Evolutionary conservation across 2,329 filamentous ascomycete genomes (phyloP).

Genomic region (Fusarium cyanostomum): DNA sequence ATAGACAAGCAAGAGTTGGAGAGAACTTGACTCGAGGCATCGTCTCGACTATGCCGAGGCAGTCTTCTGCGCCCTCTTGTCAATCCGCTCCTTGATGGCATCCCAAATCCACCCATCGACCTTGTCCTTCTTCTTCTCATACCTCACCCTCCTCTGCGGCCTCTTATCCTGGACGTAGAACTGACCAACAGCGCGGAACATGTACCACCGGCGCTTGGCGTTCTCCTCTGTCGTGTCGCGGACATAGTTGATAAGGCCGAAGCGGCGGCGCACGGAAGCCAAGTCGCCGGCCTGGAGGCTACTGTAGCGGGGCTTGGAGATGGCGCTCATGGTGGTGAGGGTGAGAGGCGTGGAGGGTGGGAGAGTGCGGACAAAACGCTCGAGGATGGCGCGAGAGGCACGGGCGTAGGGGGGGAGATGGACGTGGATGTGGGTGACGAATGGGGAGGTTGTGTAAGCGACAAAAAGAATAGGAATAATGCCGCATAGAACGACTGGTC

Average conservation of each 20-base stretch:
- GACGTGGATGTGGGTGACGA: conserved; percentile 77
- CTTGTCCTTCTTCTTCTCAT: conserved; percentile 44
- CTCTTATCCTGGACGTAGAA: conserved; percentile 51
- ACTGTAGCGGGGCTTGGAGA: conserved; percentile 64
- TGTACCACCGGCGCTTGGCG: conserved; percentile 51
- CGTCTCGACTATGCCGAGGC: conserved; percentile 9
- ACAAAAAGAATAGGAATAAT: conserved; percentile 72
- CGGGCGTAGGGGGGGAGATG: conserved; percentile 73
- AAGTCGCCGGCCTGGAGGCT: conserved; percentile 53
- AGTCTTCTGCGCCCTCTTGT: conserved; percentile 30
- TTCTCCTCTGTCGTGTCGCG: conserved; percentile 50
- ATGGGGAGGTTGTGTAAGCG: conserved; percentile 72
- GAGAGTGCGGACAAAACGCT: conserved; percentile 59
- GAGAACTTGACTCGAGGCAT: conserved; percentile 1
- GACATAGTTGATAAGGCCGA: conserved; percentile 55
- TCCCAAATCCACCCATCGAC: conserved; percentile 56
- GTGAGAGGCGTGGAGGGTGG: conserved; percentile 59
- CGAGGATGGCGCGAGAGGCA: conserved; percentile 64
- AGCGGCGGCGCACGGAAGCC: conserved; percentile 42
- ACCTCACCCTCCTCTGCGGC: conserved; percentile 29
- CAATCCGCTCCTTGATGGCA: conserved; percentile 48
- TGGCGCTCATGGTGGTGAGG: conserved; percentile 64
- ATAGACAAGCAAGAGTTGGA: background rate
- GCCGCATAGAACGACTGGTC: conserved; percentile 66
- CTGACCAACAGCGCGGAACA: conserved; percentile 50